A percentile compares a stretch with the other conserved stretches of the same genome.
Conservation (phyloP, 176 grass and related monocot genomes). For the Oryza australiensis region DNA sequence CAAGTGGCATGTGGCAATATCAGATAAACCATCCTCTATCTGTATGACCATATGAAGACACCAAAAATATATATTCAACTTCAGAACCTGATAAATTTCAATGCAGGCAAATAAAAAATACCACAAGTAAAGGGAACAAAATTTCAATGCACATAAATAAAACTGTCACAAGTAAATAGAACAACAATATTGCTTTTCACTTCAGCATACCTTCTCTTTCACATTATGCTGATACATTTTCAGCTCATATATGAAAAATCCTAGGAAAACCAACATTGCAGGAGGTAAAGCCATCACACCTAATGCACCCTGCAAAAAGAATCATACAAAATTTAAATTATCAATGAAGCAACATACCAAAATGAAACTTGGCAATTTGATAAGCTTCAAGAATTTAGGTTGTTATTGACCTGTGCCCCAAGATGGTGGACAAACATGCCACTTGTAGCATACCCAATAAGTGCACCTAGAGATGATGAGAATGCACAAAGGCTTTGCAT, state of each 20-base stretch:
- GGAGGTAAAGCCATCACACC: slow-evolving; percentile 72
- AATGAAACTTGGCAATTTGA: slow-evolving; percentile 12
- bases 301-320: slow-evolving; percentile 61
- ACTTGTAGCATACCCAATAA: slow-evolving; percentile 75
- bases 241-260: slow-evolving; percentile 70
- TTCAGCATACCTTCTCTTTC: slow-evolving; percentile 72
- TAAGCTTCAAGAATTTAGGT: neutral
- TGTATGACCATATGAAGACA: neutral
- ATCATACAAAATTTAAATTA: neutral
- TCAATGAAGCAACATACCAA: slow-evolving; percentile 18
- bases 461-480: slow-evolving; percentile 74
- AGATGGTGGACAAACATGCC: slow-evolving; percentile 77
- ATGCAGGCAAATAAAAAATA: neutral
- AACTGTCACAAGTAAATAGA: slow-evolving; percentile 7
- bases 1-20: neutral
- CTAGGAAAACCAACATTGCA: slow-evolving; percentile 59
- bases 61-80: neutral
- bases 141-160: neutral
- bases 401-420: slow-evolving; percentile 60
- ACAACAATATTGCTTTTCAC: neutral
- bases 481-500: slow-evolving; percentile 88
- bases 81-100: neutral
- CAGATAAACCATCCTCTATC: neutral
- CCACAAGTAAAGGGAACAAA: neutral
- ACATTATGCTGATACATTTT: slow-evolving; percentile 50